Evolutionary conservation across 352 stramenopile genomes (phyloP).

Genomic region (Peronospora belbahrii): DNA sequence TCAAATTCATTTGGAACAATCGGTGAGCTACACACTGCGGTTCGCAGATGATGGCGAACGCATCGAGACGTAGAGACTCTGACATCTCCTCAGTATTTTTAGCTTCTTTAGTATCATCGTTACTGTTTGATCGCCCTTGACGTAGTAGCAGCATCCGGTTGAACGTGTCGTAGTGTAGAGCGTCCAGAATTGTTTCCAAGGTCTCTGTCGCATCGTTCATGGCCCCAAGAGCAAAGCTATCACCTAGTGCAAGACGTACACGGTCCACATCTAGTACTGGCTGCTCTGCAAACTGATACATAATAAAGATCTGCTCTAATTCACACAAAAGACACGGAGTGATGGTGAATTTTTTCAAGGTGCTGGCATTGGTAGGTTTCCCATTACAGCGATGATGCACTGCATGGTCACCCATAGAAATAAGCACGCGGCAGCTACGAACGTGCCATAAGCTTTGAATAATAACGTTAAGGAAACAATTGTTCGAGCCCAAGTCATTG

Average conservation of each 20-base stretch:
- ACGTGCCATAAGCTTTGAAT: constrained; percentile 89
- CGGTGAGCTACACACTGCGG: constrained; percentile 74
- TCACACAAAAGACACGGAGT: constrained; percentile 69
- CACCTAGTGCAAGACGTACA: constrained; percentile 53
- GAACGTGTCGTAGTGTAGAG: constrained; percentile 72
- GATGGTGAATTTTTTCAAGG: background rate
- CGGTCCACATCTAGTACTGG: constrained; percentile 66
- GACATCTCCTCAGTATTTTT: constrained; percentile 34
- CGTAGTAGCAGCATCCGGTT: constrained; percentile 60
- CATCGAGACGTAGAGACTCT: constrained; percentile 47
- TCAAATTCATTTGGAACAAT: constrained; percentile 84
- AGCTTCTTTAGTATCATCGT: background rate
- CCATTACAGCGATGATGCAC: constrained; percentile 55
- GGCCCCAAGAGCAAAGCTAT: constrained; percentile 60
- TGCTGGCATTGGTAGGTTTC: constrained; percentile 24
- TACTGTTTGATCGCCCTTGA: constrained; percentile 5
- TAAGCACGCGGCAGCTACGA: constrained; percentile 74
- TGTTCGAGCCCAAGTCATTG: constrained; percentile 82
- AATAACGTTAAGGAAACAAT: constrained; percentile 89
- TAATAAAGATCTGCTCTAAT: constrained; percentile 77
- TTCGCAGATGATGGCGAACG: constrained; percentile 61
- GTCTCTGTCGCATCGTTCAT: constrained; percentile 86
- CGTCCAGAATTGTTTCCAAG: constrained; percentile 71
- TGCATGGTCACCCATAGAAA: constrained; percentile 69
- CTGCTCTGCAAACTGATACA: constrained; percentile 80